These are phyloP conservation scores for Brettanomyces bruxellensis DNA, from an alignment of 805 yeast species.

Conservation along the genomic window DNA sequence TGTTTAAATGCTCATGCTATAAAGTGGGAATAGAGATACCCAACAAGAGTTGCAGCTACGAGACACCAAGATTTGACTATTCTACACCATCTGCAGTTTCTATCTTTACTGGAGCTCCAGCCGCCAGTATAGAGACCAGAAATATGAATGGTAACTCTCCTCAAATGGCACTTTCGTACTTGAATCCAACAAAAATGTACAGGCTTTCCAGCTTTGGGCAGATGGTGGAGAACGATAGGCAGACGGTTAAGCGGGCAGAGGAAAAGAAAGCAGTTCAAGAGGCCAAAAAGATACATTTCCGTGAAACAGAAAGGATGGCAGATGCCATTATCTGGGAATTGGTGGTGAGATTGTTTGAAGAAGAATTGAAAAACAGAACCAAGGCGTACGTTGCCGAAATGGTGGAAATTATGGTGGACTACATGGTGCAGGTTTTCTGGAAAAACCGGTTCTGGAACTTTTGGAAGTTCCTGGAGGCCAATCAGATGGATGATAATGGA, in stretches of 20 bases:
- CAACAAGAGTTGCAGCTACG: conserved; percentile 6
- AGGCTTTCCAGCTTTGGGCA: conserved; percentile 20
- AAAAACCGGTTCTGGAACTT: conserved; percentile 15
- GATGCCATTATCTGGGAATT: conserved; percentile 14
- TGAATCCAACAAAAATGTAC: conserved; percentile 19
- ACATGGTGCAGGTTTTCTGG: conserved; percentile 24
- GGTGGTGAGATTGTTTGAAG: conserved; percentile 10
- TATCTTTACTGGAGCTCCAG: not conserved
- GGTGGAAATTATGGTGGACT: conserved; percentile 20
- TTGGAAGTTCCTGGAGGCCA: conserved; percentile 14
- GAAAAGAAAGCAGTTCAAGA: conserved; percentile 1
- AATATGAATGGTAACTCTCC: not conserved
- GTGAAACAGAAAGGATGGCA: not conserved
- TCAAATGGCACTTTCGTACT: conserved; percentile 14
- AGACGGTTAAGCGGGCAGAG: not conserved
- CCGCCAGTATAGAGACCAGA: not conserved
- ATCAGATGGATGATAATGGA: conserved; percentile 8
- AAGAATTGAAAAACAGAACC: conserved; percentile 3
- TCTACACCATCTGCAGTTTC: not conserved
- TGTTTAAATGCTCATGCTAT: conserved; percentile 18
- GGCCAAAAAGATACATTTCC: conserved; percentile 2
- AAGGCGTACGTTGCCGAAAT: conserved; percentile 6
- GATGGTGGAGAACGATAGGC: conserved; percentile 14
- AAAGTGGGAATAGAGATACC: conserved; percentile 23
- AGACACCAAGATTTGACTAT: conserved; percentile 7